Percentiles rank a stretch among this genome's conserved stretches.
Conservation (phyloP, 2,329 filamentous ascomycete genomes). For the Fusarium armeniacum region DNA sequence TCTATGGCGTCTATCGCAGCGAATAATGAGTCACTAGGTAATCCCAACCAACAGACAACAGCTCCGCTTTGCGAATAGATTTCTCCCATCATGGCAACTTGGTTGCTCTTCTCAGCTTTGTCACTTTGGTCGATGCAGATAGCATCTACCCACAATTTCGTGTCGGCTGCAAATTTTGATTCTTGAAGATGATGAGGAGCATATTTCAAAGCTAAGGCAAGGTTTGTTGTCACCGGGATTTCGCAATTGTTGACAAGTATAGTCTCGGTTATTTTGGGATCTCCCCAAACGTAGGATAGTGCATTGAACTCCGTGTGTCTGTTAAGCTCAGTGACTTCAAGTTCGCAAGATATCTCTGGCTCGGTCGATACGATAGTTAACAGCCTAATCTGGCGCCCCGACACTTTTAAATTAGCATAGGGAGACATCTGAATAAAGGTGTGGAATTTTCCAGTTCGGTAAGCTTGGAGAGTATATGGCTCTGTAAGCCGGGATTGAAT, state of each 20-base stretch:
- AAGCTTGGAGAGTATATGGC: neutral
- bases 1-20: neutral
- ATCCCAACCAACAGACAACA: slow-evolving; percentile 18
- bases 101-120: neutral
- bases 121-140: slow-evolving; percentile 13
- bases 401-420: neutral
- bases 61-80: slow-evolving; percentile 11
- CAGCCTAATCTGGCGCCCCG: slow-evolving; percentile 9
- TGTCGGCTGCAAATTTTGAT: neutral
- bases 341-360: slow-evolving; percentile 9
- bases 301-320: neutral
- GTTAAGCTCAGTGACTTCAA: neutral
- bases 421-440: neutral
- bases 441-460: neutral
- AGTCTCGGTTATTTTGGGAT: neutral
- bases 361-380: slow-evolving; percentile 3
- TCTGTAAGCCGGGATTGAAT: neutral
- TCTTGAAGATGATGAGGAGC: neutral
- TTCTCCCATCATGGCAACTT: slow-evolving; percentile 11
- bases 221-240: neutral
- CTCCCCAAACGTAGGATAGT: slow-evolving; percentile 20
- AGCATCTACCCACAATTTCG: slow-evolving; percentile 1
- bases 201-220: slow-evolving; percentile 2
- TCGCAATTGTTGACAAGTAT: neutral
- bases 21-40: neutral